Evolutionary conservation across 2,329 filamentous ascomycete species (phyloP).

Genomic region (Clonostachys sp.): DNA sequence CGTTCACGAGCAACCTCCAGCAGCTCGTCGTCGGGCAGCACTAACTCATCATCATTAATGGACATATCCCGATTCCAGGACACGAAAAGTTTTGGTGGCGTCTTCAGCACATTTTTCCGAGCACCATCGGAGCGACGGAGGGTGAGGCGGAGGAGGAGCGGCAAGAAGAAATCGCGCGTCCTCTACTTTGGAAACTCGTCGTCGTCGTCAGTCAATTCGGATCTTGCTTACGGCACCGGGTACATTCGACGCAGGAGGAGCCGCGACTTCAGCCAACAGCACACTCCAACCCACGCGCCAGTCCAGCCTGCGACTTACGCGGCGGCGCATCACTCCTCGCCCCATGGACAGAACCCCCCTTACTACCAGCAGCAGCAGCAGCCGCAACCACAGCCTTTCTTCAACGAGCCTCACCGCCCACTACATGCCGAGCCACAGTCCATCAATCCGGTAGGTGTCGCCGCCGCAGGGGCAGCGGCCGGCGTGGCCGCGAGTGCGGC

Average conservation of each 20-base stretch:
- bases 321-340: not conserved
- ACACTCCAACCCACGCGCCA: not conserved
- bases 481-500: not conserved
- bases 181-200: slow-evolving; percentile 59
- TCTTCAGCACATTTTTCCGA: slow-evolving; percentile 60
- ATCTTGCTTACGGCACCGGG: slow-evolving; percentile 63
- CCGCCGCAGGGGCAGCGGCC: slow-evolving; percentile 1
- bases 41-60: slow-evolving; percentile 54
- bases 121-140: slow-evolving; percentile 50
- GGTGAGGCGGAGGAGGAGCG: slow-evolving; percentile 28
- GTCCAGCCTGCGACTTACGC: not conserved
- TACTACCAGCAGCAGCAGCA: slow-evolving; percentile 3
- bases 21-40: slow-evolving; percentile 37
- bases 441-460: slow-evolving; percentile 1
- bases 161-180: slow-evolving; percentile 45
- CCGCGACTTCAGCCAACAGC: slow-evolving; percentile 14
- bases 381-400: not conserved
- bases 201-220: slow-evolving; percentile 62
- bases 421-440: not conserved
- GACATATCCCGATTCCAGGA: slow-evolving; percentile 58
- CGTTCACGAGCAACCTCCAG: slow-evolving; percentile 24
- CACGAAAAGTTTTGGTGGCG: slow-evolving; percentile 43
- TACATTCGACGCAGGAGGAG: slow-evolving; percentile 39
- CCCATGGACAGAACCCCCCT: not conserved
- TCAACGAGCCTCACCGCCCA: not conserved